phyloP scores from a whole-genome alignment of 352 stramenopile genomes.

The Globisporangium cederbergense region DNA sequence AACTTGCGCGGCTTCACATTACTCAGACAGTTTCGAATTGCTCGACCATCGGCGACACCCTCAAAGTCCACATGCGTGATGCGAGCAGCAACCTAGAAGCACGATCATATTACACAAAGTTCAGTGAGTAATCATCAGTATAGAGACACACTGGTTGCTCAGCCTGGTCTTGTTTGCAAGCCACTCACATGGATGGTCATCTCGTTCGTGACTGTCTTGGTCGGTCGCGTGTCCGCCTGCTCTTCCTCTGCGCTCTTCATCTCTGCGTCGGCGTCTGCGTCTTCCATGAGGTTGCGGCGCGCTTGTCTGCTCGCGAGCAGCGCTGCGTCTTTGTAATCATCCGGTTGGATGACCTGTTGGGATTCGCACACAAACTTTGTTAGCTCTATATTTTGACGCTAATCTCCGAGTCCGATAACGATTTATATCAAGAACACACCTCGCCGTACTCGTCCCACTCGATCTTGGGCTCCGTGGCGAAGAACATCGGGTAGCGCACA shows the following conservation, averaged over 20 bases:
- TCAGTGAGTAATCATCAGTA: not conserved
- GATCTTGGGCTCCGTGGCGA: constrained; percentile 80
- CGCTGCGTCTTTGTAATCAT: constrained; percentile 80
- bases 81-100: constrained; percentile 58
- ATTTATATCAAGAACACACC: constrained; percentile 20
- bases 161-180: not conserved
- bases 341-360: constrained; percentile 61
- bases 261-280: constrained; percentile 54
- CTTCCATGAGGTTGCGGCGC: constrained; percentile 57
- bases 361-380: not conserved
- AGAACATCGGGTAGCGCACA: constrained; percentile 87
- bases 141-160: not conserved
- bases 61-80: constrained; percentile 85
- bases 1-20: constrained; percentile 89
- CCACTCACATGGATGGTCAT: constrained; percentile 51
- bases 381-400: not conserved
- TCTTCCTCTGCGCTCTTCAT: constrained; percentile 75
- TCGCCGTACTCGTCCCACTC: constrained; percentile 90
- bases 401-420: not conserved
- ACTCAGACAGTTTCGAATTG: constrained; percentile 85
- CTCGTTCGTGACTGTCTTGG: constrained; percentile 76
- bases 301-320: constrained; percentile 60
- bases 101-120: not conserved
- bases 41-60: constrained; percentile 74
- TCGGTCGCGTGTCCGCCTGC: constrained; percentile 61